Evolutionary conservation across 140 eudicot species (phyloP), one percentile per base, ranked within the genome.

Genomic region (Stevia rebaudiana): DNA sequence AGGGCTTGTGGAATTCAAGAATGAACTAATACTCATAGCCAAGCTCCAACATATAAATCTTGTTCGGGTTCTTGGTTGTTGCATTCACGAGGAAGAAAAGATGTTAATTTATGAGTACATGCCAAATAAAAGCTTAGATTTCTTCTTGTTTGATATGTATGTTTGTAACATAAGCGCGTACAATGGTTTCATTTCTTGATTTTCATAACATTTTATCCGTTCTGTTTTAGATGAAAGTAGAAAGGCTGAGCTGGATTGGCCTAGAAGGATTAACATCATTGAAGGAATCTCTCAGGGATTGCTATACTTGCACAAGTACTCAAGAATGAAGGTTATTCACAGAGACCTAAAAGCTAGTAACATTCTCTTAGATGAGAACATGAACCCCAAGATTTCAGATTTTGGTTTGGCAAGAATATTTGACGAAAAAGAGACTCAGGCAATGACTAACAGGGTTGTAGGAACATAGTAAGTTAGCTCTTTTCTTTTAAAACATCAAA

Each of bases 321-420:
- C 64, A 33, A 58, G 64, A 58, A 58, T 33, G 64, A 25, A 46
- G 17, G 64, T 58, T 18, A 58, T 58, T 58, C 64, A 58, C 9
- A 16, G 64, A 58, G 47, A 58, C 12, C 30, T 58, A 17, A 58
- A 58, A 16, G 64, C 64, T 33, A 58, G 17, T 74, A 42, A 61
- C 61, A 36, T 35, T 23, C 49, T 80, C 12, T 54, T 84, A 44
- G 86, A 84, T 54, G 78, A 67, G 17, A 72, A 41, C 33, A 80
- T 84, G 87, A 78, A 78, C 36, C 87, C 91, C 6, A 84, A 81
- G 72, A 84, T 84, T 11, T 59, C 84, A 19, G 81, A 84, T 75
- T 84, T 81, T 66, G 91, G 91, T 4, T 67, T 81, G 82, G 91
- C 87, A 25, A 81, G 84, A 65, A 79, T 84, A 59, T 81, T 84